Evolutionary conservation across 192 early-diverging fungal species (phyloP).

Genomic region (Linnemannia zychae): DNA sequence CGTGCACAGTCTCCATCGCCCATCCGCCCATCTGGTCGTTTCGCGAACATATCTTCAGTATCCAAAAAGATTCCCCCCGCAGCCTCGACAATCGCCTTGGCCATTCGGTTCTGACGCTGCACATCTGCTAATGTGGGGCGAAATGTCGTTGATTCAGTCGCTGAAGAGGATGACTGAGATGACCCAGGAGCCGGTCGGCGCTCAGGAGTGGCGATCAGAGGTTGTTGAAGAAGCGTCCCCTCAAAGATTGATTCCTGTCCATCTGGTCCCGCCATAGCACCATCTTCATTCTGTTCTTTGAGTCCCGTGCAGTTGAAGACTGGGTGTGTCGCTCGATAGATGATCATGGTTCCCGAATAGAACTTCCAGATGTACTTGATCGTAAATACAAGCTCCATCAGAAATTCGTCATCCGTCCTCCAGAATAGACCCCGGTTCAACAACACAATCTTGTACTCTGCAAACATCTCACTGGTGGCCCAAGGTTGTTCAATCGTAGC

Average conservation of each 20-base stretch:
- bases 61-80: constrained; percentile 68
- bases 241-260: constrained; percentile 16
- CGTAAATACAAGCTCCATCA: constrained; percentile 49
- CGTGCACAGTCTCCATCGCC: constrained; percentile 66
- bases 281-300: constrained; percentile 33
- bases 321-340: constrained; percentile 59
- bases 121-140: constrained; percentile 51
- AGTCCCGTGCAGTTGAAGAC: constrained; percentile 24
- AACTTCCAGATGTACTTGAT: constrained; percentile 51
- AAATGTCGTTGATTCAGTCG: constrained; percentile 28
- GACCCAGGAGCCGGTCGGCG: background rate
- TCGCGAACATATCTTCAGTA: constrained; percentile 58
- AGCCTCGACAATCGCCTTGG: constrained; percentile 62
- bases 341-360: constrained; percentile 51
- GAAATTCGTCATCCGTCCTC: constrained; percentile 55
- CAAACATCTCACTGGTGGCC: constrained; percentile 22
- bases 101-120: constrained; percentile 63
- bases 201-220: background rate
- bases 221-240: constrained; percentile 1
- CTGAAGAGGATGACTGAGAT: background rate
- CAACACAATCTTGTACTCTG: constrained; percentile 56
- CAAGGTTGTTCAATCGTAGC: constrained; percentile 59
- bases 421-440: constrained; percentile 59
- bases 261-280: constrained; percentile 10
- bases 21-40: constrained; percentile 65